Conservation (phyloP, 2,329 filamentous ascomycete species). For the Bipolaris bicolor region DNA sequence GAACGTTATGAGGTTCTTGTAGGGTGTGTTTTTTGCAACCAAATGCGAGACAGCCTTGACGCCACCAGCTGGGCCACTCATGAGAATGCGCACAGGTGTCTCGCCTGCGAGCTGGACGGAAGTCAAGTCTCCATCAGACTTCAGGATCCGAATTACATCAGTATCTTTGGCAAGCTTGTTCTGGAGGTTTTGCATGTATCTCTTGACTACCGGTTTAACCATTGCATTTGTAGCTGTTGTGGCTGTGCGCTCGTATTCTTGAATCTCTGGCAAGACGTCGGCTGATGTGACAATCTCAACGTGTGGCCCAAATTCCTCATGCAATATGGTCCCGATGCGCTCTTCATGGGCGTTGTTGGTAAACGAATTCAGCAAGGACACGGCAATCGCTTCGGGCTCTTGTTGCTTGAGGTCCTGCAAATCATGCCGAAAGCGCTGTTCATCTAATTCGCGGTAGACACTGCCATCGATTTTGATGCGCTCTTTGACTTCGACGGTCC, state of each 20-base stretch:
- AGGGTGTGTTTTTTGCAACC: slow-evolving; percentile 54
- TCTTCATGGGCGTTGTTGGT: slow-evolving; percentile 53
- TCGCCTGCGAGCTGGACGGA: slow-evolving; percentile 54
- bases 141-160: slow-evolving; percentile 56
- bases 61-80: slow-evolving; percentile 60
- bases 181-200: slow-evolving; percentile 52
- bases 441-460: slow-evolving; percentile 50
- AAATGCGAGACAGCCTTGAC: slow-evolving; percentile 57
- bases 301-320: slow-evolving; percentile 52
- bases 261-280: slow-evolving; percentile 56
- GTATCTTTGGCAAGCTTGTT: slow-evolving; percentile 51
- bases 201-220: slow-evolving; percentile 57
- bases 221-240: slow-evolving; percentile 57
- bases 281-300: slow-evolving; percentile 55
- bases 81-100: slow-evolving; percentile 57
- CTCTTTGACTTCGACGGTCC: slow-evolving; percentile 55
- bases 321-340: slow-evolving; percentile 48
- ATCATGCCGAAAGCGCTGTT: slow-evolving; percentile 46
- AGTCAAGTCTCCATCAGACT: slow-evolving; percentile 58
- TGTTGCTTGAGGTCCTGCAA: slow-evolving; percentile 51
- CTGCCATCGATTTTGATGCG: slow-evolving; percentile 54
- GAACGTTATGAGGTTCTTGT: slow-evolving; percentile 57
- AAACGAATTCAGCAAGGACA: slow-evolving; percentile 58
- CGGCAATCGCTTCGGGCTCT: slow-evolving; percentile 54
- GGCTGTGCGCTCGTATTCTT: slow-evolving; percentile 58